Evolutionary conservation across 2,329 filamentous ascomycete genomes (phyloP).

Genomic region (Ascochyta lentis): DNA sequence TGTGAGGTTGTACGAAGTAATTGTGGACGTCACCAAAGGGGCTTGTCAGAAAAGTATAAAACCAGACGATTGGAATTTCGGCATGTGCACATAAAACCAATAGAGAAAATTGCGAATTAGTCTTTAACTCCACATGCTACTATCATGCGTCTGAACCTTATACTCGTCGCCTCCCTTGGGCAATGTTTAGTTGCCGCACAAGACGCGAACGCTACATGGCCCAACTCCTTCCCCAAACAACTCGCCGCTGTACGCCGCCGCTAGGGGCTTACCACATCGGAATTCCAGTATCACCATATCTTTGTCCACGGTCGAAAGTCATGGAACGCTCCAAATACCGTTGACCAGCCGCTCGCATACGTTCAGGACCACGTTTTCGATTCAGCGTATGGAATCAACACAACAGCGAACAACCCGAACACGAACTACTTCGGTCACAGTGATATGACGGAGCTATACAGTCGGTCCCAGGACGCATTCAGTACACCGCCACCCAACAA

Average conservation of each 20-base stretch:
- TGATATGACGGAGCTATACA: slow-evolving; percentile 1
- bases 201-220: background rate
- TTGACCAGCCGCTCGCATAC: slow-evolving; percentile 1
- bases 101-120: rapidly evolving
- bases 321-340: background rate
- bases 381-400: background rate
- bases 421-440: background rate
- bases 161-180: too few relatives aligned
- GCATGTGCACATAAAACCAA: too few relatives aligned
- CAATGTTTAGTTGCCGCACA: background rate
- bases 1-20: too few relatives aligned
- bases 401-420: background rate
- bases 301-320: background rate
- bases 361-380: slow-evolving; percentile 1
- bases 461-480: slow-evolving; percentile 1
- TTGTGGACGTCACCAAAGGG: too few relatives aligned
- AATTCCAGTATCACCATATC: background rate
- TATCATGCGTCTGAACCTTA: too few relatives aligned
- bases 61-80: too few relatives aligned
- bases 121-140: too few relatives aligned
- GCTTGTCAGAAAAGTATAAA: too few relatives aligned
- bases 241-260: slow-evolving; percentile 1
- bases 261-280: background rate
- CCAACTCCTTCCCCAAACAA: slow-evolving; percentile 1
- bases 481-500: background rate